Percentiles rank a stretch among this genome's conserved stretches.
Conservation (phyloP, 2,329 filamentous ascomycete species). For the Xylaria multiplex region DNA sequence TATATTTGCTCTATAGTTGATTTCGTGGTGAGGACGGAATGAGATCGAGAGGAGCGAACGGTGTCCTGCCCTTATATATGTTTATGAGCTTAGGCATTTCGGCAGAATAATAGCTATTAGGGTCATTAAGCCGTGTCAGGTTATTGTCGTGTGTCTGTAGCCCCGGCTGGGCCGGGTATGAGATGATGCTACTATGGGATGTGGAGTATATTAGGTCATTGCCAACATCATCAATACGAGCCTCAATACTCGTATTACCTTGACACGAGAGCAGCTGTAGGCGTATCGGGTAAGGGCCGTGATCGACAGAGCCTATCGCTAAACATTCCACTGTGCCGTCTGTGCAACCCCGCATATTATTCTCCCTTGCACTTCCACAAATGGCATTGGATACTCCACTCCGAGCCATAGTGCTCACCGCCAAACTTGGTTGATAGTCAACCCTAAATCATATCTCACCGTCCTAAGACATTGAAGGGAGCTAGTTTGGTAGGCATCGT, state of each 20-base stretch:
- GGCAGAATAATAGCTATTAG: constrained; percentile 1
- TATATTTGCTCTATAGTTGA: background rate
- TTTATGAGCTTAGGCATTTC: background rate
- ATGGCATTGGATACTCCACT: constrained; percentile 20
- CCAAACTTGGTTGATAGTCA: constrained; percentile 5
- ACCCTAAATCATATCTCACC: constrained; percentile 1
- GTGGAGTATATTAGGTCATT: constrained; percentile 16
- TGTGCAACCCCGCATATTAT: constrained; percentile 24
- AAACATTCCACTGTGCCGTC: constrained; percentile 1
- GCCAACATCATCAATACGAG: constrained; percentile 31
- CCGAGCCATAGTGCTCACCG: constrained; percentile 18
- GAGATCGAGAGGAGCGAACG: background rate
- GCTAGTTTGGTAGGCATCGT: too few relatives aligned
- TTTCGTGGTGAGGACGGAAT: background rate
- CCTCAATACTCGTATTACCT: constrained; percentile 29
- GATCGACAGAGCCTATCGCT: constrained; percentile 18
- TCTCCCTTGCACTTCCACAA: constrained; percentile 2
- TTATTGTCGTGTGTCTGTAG: constrained; percentile 19
- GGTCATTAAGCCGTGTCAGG: constrained; percentile 9
- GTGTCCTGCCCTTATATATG: constrained; percentile 21
- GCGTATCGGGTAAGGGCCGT: constrained; percentile 9
- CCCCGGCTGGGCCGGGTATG: constrained; percentile 12
- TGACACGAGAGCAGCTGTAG: constrained; percentile 10
- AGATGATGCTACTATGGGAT: background rate
- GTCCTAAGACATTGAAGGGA: background rate